A percentile compares a stretch with the other conserved stretches of the same genome.
Conservation (phyloP, 2,329 filamentous ascomycete genomes). For the Sporothrix humicola region DNA sequence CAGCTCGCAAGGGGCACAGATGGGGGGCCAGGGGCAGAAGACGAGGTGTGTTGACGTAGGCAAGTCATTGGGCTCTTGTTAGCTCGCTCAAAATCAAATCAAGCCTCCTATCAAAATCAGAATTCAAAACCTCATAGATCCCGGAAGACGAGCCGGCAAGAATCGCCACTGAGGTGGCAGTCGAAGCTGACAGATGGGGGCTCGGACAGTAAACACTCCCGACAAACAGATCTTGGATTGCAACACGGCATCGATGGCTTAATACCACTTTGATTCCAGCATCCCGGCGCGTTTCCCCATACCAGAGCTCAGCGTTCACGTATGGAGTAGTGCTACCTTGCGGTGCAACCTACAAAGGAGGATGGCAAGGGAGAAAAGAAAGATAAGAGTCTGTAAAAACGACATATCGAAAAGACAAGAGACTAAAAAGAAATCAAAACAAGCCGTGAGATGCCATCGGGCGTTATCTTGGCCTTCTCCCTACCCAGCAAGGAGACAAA, state of each 20-base stretch:
- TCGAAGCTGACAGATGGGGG: neutral
- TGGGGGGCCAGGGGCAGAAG: neutral
- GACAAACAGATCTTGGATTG: neutral
- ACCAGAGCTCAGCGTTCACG: neutral
- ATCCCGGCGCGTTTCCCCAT: neutral
- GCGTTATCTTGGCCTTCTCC: neutral
- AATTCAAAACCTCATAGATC: too few species aligned
- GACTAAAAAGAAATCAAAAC: neutral
- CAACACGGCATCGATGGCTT: neutral
- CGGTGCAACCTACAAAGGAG: neutral
- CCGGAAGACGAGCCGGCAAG: neutral
- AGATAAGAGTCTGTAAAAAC: neutral
- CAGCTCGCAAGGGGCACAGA: conserved; percentile 1
- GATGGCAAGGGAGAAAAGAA: neutral
- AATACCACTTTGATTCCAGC: neutral
- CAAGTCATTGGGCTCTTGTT: neutral
- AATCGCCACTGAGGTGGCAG: neutral
- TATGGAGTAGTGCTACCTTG: neutral
- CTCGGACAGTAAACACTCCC: neutral
- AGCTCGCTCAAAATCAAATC: neutral
- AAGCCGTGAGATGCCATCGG: neutral
- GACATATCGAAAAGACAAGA: neutral
- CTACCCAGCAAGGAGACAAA: conserved; percentile 1
- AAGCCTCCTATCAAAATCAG: neutral
- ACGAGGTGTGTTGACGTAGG: neutral